Conservation (phyloP, 2,329 filamentous ascomycete species). For the Allantophomopsis cytisporea region DNA sequence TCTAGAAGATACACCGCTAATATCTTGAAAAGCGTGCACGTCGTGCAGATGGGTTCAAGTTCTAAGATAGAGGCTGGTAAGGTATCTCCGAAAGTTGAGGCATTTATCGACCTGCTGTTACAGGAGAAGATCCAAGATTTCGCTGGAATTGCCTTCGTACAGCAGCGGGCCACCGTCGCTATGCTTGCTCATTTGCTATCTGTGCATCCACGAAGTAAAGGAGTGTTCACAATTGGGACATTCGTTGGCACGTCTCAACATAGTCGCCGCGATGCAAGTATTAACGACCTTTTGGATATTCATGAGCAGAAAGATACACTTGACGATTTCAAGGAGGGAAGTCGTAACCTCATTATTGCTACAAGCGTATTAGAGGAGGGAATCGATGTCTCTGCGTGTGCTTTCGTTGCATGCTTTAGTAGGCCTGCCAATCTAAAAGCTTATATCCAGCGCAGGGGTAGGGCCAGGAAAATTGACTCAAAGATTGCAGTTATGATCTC, state of each 20-base stretch:
- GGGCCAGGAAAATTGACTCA: slow-evolving; percentile 43
- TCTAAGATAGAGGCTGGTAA: slow-evolving; percentile 3
- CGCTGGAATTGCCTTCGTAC: slow-evolving; percentile 51
- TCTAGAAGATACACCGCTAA: slow-evolving; percentile 31
- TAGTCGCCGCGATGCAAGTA: slow-evolving; percentile 20
- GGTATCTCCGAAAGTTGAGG: slow-evolving; percentile 42
- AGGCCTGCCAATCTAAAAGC: slow-evolving; percentile 46
- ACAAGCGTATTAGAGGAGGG: slow-evolving; percentile 52
- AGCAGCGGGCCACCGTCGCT: slow-evolving; percentile 44
- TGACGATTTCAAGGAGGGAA: slow-evolving; percentile 36
- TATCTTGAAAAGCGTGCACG: slow-evolving; percentile 25
- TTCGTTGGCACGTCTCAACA: slow-evolving; percentile 39
- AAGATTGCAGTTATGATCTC: slow-evolving; percentile 36
- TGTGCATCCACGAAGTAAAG: slow-evolving; percentile 30
- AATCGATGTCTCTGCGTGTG: slow-evolving; percentile 50
- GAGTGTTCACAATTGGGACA: slow-evolving; percentile 33
- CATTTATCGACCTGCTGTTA: slow-evolving; percentile 38
- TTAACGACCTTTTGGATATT: slow-evolving; percentile 24
- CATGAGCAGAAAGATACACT: slow-evolving; percentile 22
- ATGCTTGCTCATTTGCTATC: slow-evolving; percentile 41
- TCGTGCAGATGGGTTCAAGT: slow-evolving; percentile 4
- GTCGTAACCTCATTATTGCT: slow-evolving; percentile 42
- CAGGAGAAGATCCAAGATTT: slow-evolving; percentile 24
- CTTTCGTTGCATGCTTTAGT: slow-evolving; percentile 52
- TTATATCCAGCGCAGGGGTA: slow-evolving; percentile 50